Base-by-base conservation (phyloP, 2,329 filamentous ascomycete genomes). In the Albifimbria verrucaria region DNA sequence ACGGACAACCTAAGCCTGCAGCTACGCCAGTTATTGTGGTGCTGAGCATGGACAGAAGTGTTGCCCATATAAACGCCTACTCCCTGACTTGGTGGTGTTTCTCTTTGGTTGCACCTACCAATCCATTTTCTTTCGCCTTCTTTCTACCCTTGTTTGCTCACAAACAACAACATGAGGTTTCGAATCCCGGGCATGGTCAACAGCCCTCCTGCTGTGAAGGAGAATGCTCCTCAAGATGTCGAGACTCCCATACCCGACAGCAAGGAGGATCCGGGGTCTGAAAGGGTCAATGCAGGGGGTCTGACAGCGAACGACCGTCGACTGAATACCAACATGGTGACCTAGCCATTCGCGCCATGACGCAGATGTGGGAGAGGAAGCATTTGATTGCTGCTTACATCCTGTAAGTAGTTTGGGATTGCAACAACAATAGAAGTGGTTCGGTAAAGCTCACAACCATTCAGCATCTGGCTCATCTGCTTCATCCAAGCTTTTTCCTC, bases 291-390 rank as follows among this genome's bases (percentile, higher is more conserved):
- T 32, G 26, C 26, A n/a, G n/a, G 26, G 26, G 26, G 9, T 32
- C 26, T 15, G 15, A 32, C 26, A 32, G 45, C 41, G 50, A 55
- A 18, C 49, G 39, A 3, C 39, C 39, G 15, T 10, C 39, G 7
- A 24, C 50, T 23, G 49, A 55, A 21, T 52, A 52, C 52, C 52
- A 54, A 45, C 49, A 26, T 20, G 52, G 52, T 51, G 52, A 51
- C 44, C 28, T 51, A 45, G 52, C 49, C 45, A 51, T 51, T 15
- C 49, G 52, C 10, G 52, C 52, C 48, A 48, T 54, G 52, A 54
- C 52, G 28, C 52, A 51, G 49, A 41, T 54, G 25, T 54, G 52
- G 52, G 44, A 23, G 5, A 41, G 45, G 20, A 44, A 21, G 24
- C 43, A 54, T 12, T 22, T 54, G 36, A 48, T 51, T 22, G 21